Evolutionary conservation across 2,329 filamentous ascomycete genomes (phyloP), one percentile per base, ranked within the genome.

Genomic region (Paracorniculantispora psalliotae): DNA sequence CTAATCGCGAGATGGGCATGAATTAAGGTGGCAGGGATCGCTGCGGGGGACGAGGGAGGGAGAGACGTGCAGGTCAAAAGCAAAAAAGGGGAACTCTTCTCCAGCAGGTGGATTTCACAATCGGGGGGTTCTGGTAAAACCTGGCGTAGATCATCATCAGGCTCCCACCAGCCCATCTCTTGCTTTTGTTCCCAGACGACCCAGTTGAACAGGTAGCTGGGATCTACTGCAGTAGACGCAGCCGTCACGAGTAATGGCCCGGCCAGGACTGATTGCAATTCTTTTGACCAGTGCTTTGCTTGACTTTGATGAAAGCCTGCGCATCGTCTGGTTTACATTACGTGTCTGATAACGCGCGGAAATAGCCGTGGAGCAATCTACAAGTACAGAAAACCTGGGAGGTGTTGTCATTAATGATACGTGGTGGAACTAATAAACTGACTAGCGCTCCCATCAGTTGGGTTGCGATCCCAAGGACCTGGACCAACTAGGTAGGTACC

Each of bases 401-500:
- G 15, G 26, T 26, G n/a, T 9, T 25, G 30, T 15, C 37, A 17
- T 26, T 46, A 9, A 48, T 48, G 33, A 47, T 56, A 25, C 43
- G 13, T 13, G 3, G 53, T 33, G 43, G 33, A 50, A 50, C 54
- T 43, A 50, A 21, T 43, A 50, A 21, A 6, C 19, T 59, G 56
- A 52, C 48, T 59, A 59, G 56, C 21, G 37, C 33, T 19, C 54
- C 17, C 43, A 47, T 43, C 15, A 19, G 43, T 47, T 41, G 46
- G 54, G 54, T 57, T 25, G 35, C 44, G 54, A 57, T 57, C 44
- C 53, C 43, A 25, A 37, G n/a, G n/a, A n/a, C n/a, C n/a, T n/a
- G n/a, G 30, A 41, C 44, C n/a, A 41, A 39, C 30, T 41, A 35
- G 30, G 21, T 41, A 46, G 39, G 39, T 46, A 10, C 39, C 41